A percentile compares a stretch with the other conserved stretches of the same genome.
Conservation (phyloP, 768 basidiomycete genomes). For the Cyclocybe aegerita region DNA sequence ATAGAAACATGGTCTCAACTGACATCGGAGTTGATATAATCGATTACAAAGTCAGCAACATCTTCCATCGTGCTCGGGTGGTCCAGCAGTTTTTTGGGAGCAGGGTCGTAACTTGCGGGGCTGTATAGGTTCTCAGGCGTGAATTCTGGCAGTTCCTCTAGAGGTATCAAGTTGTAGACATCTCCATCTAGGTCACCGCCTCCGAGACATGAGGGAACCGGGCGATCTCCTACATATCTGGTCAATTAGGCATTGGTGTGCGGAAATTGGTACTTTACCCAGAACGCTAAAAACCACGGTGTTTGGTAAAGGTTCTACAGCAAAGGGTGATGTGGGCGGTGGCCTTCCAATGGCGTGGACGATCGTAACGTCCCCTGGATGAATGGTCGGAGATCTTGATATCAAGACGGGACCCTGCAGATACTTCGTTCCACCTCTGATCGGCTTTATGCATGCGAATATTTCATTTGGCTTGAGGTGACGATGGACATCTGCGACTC, state of each 20-base stretch:
- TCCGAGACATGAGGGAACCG: slow-evolving; percentile 61
- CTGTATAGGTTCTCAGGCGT: slow-evolving; percentile 14
- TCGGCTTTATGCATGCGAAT: slow-evolving; percentile 56
- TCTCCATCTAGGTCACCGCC: slow-evolving; percentile 76
- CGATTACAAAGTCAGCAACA: slow-evolving; percentile 68
- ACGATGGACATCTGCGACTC: slow-evolving; percentile 64
- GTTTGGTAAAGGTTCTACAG: slow-evolving; percentile 50
- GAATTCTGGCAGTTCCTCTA: slow-evolving; percentile 37
- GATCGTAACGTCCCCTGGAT: slow-evolving; percentile 68
- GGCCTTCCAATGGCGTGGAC: slow-evolving; percentile 61
- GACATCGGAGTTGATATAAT: slow-evolving; percentile 68
- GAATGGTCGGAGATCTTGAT: slow-evolving; percentile 66
- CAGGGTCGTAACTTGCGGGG: slow-evolving; percentile 53
- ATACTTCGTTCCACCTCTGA: slow-evolving; percentile 38
- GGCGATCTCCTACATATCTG: slow-evolving; percentile 46
- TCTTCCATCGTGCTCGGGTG: slow-evolving; percentile 57
- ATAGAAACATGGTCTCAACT: slow-evolving; percentile 16
- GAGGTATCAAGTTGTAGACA: slow-evolving; percentile 50
- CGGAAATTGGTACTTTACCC: slow-evolving; percentile 32
- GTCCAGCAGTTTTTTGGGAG: slow-evolving; percentile 41
- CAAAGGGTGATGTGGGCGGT: slow-evolving; percentile 51
- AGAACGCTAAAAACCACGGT: slow-evolving; percentile 63
- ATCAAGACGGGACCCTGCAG: slow-evolving; percentile 56
- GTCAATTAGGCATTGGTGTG: not conserved
- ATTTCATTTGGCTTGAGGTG: slow-evolving; percentile 54